Base-by-base conservation (phyloP, 202 grass and related monocot species). In the Schoenoplectus tabernaemontani region DNA sequence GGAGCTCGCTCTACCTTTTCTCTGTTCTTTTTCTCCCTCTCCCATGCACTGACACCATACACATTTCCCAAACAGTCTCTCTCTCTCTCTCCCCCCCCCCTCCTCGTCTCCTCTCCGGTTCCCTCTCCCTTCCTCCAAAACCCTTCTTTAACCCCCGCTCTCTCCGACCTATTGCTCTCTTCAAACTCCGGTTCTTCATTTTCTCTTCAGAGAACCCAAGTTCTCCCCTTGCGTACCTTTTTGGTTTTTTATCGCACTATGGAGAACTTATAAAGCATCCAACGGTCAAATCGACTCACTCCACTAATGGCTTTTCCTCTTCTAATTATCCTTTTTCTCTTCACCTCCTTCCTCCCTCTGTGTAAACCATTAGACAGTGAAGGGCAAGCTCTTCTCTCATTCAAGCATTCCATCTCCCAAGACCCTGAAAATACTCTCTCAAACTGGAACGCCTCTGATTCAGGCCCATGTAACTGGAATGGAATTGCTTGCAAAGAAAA, bases 381-480 rank as follows among this genome's bases (percentile, higher is more conserved):
- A 56, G 91, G 89, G 3, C 72, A 80, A 70, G 91, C 86, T 17
- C 89, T 98, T 66, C 91, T 98, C 72, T 84, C 78, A 10, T 90
- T 98, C 88, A 94, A 90, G 69, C 39, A 83, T 3, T 61, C 88
- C 78, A 86, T 98, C 11, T 47, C 84, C 19, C 87, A 80, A 3
- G 95, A 98, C 69, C 95, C 95, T 38, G 73, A 57, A 63, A 79
- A 82, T 11, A 77, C 84, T 39, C 84, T 98, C 2, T 63, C 42
- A 20, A 80, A 92, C 85, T 98, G 95, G 95, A 73, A 89, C 83
- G 42, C 82, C 70, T 85, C 88, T 56, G 83, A 85, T 50, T 64
- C 81, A 22, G 80, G 90, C 59, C 91, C 95, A 10, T 98, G 95
- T 81, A 78, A 82, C 10, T 98, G 95, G 95, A 98, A 98, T 80